phyloP scores from a whole-genome alignment of 345 rosid species.

The Bruguiera parviflora region DNA sequence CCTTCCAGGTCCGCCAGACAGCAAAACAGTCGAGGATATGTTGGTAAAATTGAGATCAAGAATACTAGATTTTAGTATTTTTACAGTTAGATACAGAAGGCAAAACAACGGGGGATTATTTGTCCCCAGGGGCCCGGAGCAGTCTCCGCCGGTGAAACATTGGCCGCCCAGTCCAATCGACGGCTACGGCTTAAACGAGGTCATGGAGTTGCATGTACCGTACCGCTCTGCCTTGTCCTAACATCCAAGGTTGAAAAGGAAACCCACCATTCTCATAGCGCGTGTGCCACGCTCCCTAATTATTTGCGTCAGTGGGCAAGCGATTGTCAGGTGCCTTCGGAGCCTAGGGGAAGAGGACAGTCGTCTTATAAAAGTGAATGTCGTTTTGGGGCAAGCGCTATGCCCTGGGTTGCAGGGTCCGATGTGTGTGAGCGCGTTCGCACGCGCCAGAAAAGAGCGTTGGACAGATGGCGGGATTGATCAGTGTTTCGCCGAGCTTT shows the following conservation, averaged over 20 bases:
- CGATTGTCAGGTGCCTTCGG: background rate
- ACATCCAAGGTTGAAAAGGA: background rate
- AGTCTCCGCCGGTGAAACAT: conserved; percentile 22
- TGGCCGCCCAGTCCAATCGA: conserved; percentile 33
- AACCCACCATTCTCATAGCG: background rate
- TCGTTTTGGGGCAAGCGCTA: background rate
- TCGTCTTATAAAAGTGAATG: background rate
- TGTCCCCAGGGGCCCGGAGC: background rate
- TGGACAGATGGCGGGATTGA: background rate
- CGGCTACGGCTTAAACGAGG: conserved; percentile 17
- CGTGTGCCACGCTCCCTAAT: conserved; percentile 17
- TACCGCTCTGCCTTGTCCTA: conserved; percentile 27
- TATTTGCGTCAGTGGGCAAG: background rate
- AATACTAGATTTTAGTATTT: background rate
- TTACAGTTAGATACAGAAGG: too few species aligned
- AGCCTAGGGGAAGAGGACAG: too few species aligned
- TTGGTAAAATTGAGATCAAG: background rate
- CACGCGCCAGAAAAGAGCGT: background rate
- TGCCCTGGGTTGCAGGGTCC: too few species aligned
- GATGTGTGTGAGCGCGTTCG: background rate
- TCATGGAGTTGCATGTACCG: conserved; percentile 27
- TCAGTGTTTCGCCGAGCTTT: background rate
- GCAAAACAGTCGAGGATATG: background rate
- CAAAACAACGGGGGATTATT: too few species aligned
- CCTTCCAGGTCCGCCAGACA: background rate